phyloP scores from a whole-genome alignment of 805 yeast species.

The Ogataea corticis region DNA sequence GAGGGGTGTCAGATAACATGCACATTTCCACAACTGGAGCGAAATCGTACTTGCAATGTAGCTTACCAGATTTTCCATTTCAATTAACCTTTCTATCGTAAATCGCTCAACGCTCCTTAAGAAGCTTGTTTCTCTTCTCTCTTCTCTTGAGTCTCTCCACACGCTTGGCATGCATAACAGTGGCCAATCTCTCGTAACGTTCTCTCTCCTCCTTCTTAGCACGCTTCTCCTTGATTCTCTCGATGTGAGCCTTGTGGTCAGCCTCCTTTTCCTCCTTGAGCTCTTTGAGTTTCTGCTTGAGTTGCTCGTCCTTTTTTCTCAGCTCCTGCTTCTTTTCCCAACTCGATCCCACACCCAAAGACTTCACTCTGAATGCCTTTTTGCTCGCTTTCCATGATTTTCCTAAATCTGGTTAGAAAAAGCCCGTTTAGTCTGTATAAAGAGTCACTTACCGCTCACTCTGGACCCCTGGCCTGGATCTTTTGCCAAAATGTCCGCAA shows the following conservation, averaged over 20 bases:
- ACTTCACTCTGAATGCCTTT: conserved; percentile 63
- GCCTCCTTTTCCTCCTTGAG: conserved; percentile 77
- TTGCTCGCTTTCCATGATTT: conserved; percentile 73
- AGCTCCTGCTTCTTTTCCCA: conserved; percentile 72
- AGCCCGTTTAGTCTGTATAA: not conserved
- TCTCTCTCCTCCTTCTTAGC: conserved; percentile 86
- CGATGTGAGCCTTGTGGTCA: conserved; percentile 52
- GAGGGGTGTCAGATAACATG: conserved; percentile 40
- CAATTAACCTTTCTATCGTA: not conserved
- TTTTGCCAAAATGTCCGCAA: conserved; percentile 6
- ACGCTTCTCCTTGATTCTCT: conserved; percentile 67
- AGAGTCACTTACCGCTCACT: conserved; percentile 30
- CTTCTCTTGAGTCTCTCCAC: conserved; percentile 86
- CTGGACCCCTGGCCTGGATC: conserved; percentile 31
- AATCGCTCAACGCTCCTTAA: conserved; percentile 68
- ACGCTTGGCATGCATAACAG: conserved; percentile 88
- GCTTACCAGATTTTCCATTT: not conserved
- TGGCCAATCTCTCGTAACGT: conserved; percentile 78
- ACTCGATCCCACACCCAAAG: conserved; percentile 57
- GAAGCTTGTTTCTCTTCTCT: conserved; percentile 92
- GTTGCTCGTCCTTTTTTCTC: conserved; percentile 61
- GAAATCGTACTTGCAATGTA: not conserved
- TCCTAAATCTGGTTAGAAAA: conserved; percentile 36
- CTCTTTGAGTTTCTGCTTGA: conserved; percentile 67
- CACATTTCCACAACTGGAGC: conserved; percentile 21